Base-by-base conservation (phyloP, 2,329 filamentous ascomycete genomes). In the Basipetospora chlamydospora region DNA sequence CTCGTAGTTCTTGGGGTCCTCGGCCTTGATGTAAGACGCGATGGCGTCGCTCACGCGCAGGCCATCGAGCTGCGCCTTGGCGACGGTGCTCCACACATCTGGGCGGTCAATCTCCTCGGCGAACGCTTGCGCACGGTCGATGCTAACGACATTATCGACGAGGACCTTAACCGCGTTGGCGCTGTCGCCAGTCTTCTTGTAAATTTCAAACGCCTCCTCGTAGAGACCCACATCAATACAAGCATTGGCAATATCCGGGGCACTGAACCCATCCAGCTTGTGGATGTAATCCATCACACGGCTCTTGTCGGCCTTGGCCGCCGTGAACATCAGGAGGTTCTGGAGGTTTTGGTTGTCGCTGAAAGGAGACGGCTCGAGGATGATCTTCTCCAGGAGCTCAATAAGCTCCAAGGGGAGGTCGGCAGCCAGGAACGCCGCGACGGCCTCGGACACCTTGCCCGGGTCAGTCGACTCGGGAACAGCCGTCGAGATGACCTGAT, bases 281-380 rank as follows among this genome's bases (percentile, higher is more conserved):
- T 95, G 83, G 46, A 98, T 90, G 62, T 98, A 98, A 54, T 88
- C 83, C 76, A 94, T 92, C 39, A 98, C 77, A 49, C 86, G 82
- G 35, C 79, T 73, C 65, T 95, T 94, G 58, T 98, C 92, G 10
- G 90, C 87, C 66, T 95, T 95, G 48, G 86, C 86, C 30, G 92
- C 90, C 18, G 90, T 98, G 51, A 96, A 79, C 67, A 98, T 84
- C 42, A 98, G 74, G 41, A 98, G 63, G 59, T 98, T 98, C 61
- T 98, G 92, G 40, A 98, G 68, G 56, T 84, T 95, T 51, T 85
- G 75, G 59, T 98, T 98, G 61, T 98, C 92, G 50, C 85, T 95
- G 68, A 98, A 98, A 5, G 84, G 84, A 4, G 88, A 93, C n/a
- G 90, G 92, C 66, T 98, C 90, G n/a, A 98, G 67, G 22, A 98